Evolutionary conservation across 1,284 basidiomycete genomes (phyloP).

Genomic region (Boletus holoroseus): DNA sequence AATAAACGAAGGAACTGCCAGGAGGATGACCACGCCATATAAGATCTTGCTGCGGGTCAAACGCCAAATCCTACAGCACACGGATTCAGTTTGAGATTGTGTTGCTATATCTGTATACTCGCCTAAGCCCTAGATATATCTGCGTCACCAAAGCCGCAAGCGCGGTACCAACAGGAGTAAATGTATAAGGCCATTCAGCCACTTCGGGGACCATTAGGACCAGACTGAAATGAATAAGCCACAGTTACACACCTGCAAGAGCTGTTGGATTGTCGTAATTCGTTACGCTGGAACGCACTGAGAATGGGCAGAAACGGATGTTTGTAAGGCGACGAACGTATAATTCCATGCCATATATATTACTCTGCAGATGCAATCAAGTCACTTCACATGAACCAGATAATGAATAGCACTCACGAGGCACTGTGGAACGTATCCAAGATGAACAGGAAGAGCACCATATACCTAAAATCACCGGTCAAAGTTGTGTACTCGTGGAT

Average conservation of each 20-base stretch:
- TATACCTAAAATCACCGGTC: slow-evolving; percentile 22
- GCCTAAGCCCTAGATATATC: slow-evolving; percentile 13
- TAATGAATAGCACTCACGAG: slow-evolving; percentile 16
- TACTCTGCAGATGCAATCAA: neutral
- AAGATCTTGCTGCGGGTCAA: slow-evolving; percentile 37
- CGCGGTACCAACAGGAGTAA: slow-evolving; percentile 41
- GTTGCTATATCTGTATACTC: neutral
- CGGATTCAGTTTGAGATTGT: neutral
- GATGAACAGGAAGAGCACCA: slow-evolving; percentile 38
- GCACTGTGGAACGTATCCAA: slow-evolving; percentile 43
- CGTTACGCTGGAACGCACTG: slow-evolving; percentile 4
- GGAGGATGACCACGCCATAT: slow-evolving; percentile 30
- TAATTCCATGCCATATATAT: slow-evolving; percentile 20
- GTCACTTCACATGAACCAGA: too few relatives aligned
- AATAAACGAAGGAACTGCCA: slow-evolving; percentile 36
- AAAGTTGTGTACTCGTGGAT: neutral
- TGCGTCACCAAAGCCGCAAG: slow-evolving; percentile 43
- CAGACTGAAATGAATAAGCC: neutral
- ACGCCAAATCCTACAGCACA: slow-evolving; percentile 24
- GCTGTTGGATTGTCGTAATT: slow-evolving; percentile 10
- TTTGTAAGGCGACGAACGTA: slow-evolving; percentile 1
- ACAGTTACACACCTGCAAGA: slow-evolving; percentile 6
- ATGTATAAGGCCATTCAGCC: slow-evolving; percentile 37
- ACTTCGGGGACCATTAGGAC: slow-evolving; percentile 1
- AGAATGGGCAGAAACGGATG: neutral